These are phyloP conservation scores for Cairneyella variabilis DNA, from an alignment of 495 filamentous ascomycete species.

Conservation along the genomic window DNA sequence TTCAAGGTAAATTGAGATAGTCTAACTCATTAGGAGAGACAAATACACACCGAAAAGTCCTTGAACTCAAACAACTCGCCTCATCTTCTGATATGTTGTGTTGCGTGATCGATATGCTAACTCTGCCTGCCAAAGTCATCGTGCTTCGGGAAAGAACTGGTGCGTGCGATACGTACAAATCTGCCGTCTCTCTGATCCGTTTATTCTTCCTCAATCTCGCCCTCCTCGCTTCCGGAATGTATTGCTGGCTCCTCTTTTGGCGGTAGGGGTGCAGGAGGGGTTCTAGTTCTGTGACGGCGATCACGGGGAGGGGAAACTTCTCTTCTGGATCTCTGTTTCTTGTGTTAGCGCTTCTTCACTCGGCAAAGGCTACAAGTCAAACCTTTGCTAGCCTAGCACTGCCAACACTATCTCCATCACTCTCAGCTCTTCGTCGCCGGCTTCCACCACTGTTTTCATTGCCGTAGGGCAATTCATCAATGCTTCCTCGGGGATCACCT, in stretches of 20 bases:
- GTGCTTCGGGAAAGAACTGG: conserved; percentile 14
- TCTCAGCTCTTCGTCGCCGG: conserved; percentile 64
- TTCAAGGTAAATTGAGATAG: background rate
- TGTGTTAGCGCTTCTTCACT: background rate
- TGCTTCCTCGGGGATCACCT: conserved; percentile 67
- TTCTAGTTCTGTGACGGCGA: conserved; percentile 50
- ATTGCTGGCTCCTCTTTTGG: conserved; percentile 64
- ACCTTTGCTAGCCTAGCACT: conserved; percentile 62
- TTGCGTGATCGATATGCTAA: background rate
- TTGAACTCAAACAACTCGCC: conserved; percentile 2
- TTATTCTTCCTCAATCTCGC: conserved; percentile 94
- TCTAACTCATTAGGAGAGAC: conserved; percentile 18
- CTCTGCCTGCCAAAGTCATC: conserved; percentile 25
- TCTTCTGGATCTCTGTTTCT: conserved; percentile 53
- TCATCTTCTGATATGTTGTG: background rate
- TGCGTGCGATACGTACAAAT: conserved; percentile 27
- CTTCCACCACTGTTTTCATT: conserved; percentile 63
- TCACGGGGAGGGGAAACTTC: conserved; percentile 53
- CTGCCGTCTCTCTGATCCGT: background rate
- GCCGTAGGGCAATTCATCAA: conserved; percentile 84
- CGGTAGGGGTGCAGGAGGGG: conserved; percentile 39
- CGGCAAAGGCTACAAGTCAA: conserved; percentile 19
- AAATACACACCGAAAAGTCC: conserved; percentile 26
- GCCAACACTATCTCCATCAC: conserved; percentile 69
- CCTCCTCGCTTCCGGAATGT: conserved; percentile 90